Evolutionary conservation across 2,329 filamentous ascomycete species (phyloP).

Genomic region (Alternaria arbusti): DNA sequence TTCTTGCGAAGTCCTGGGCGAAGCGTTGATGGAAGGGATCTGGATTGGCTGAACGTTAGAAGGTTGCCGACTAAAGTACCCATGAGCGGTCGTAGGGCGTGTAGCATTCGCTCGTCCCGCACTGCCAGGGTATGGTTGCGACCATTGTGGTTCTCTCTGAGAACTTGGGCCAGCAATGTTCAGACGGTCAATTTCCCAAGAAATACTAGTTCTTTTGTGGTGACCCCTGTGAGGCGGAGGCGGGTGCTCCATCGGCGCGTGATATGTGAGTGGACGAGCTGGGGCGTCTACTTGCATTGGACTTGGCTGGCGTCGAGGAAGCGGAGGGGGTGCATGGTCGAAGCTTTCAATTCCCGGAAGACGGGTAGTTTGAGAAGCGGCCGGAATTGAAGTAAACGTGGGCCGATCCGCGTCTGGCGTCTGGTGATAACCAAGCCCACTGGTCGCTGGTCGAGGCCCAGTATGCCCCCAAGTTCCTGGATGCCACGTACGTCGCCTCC

Average conservation of each 20-base stretch:
- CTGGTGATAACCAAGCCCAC: slow-evolving; percentile 76
- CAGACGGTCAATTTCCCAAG: slow-evolving; percentile 72
- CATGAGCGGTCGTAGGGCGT: slow-evolving; percentile 47
- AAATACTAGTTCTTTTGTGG: slow-evolving; percentile 47
- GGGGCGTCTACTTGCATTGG: slow-evolving; percentile 77
- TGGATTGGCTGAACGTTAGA: slow-evolving; percentile 31
- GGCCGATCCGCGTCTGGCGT: slow-evolving; percentile 62
- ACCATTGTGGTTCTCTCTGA: slow-evolving; percentile 41
- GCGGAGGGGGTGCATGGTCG: slow-evolving; percentile 72
- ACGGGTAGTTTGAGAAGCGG: slow-evolving; percentile 67
- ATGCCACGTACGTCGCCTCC: slow-evolving; percentile 89
- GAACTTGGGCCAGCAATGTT: slow-evolving; percentile 63
- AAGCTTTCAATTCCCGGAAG: slow-evolving; percentile 93
- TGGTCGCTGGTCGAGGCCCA: slow-evolving; percentile 67
- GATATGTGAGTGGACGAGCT: slow-evolving; percentile 51
- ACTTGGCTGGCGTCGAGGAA: slow-evolving; percentile 69
- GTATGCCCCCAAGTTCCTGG: slow-evolving; percentile 68
- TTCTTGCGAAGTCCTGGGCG: slow-evolving; percentile 47
- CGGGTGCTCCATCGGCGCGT: slow-evolving; percentile 37
- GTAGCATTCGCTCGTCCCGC: slow-evolving; percentile 25
- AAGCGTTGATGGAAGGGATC: slow-evolving; percentile 40
- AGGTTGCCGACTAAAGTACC: slow-evolving; percentile 38
- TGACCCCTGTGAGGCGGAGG: slow-evolving; percentile 25
- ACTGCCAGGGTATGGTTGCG: slow-evolving; percentile 35
- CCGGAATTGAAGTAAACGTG: slow-evolving; percentile 60